Evolutionary conservation across 1,139 yeast genomes (phyloP).

Genomic region (Saccharomycopsis hybrid): DNA sequence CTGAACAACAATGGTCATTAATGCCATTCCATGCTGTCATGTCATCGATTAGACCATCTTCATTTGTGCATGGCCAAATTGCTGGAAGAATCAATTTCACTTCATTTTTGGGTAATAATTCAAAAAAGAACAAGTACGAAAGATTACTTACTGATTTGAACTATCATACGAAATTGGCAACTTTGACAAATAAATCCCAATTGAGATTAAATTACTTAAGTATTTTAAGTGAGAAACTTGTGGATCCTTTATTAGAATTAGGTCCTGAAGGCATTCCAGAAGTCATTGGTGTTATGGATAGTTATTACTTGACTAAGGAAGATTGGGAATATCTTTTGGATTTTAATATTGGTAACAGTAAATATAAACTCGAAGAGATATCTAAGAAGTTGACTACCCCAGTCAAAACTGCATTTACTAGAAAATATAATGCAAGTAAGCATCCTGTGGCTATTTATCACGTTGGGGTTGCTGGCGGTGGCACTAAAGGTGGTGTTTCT

Average conservation of each 20-base stretch:
- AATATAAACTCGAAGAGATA: slow-evolving; percentile 31
- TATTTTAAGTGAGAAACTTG: slow-evolving; percentile 46
- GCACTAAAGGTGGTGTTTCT: slow-evolving; percentile 32
- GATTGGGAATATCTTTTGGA: slow-evolving; percentile 90
- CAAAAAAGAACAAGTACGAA: slow-evolving; percentile 72
- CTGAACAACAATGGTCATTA: slow-evolving; percentile 94
- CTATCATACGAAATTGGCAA: slow-evolving; percentile 75
- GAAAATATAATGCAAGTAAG: slow-evolving; percentile 63
- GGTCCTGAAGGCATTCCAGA: slow-evolving; percentile 60
- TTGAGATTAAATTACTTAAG: slow-evolving; percentile 77
- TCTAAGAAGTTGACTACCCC: slow-evolving; percentile 65
- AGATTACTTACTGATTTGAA: slow-evolving; percentile 82
- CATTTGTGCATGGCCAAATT: slow-evolving; percentile 66
- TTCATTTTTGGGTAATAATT: slow-evolving; percentile 85
- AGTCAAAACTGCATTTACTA: slow-evolving; percentile 78
- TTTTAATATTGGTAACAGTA: slow-evolving; percentile 62
- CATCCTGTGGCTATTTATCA: slow-evolving; percentile 88
- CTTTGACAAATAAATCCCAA: slow-evolving; percentile 70
- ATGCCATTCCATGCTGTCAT: slow-evolving; percentile 88
- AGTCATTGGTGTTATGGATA: slow-evolving; percentile 68
- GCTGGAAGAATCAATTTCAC: slow-evolving; percentile 73
- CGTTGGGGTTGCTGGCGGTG: slow-evolving; percentile 48
- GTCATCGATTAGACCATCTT: slow-evolving; percentile 81
- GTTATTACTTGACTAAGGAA: slow-evolving; percentile 77
- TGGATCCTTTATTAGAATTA: slow-evolving; percentile 46